phyloP scores from a whole-genome alignment of 805 yeast species.

The Myxozyma monticola region DNA sequence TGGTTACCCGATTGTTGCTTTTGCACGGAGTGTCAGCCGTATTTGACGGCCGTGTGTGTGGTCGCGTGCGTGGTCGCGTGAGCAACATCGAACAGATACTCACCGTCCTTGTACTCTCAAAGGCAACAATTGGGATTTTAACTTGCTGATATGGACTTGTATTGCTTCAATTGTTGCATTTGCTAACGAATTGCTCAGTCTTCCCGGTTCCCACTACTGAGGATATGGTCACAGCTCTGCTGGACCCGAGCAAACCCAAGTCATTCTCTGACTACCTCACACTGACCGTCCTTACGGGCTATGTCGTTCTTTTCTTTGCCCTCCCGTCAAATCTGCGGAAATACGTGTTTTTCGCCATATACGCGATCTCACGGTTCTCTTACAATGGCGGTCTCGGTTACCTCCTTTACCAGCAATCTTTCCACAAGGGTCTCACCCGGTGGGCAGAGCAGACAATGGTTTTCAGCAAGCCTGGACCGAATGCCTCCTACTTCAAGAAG shows the following conservation, averaged over 20 bases:
- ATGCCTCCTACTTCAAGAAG: slow-evolving; percentile 19
- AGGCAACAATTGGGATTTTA: no score
- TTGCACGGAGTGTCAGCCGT: no score
- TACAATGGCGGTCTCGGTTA: slow-evolving; percentile 82
- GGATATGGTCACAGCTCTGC: slow-evolving; percentile 79
- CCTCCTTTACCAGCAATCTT: slow-evolving; percentile 65
- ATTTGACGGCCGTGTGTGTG: no score
- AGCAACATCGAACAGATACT: neutral
- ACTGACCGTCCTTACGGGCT: slow-evolving; percentile 45
- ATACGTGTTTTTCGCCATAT: slow-evolving; percentile 53
- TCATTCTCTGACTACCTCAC: slow-evolving; percentile 66
- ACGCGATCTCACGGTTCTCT: slow-evolving; percentile 70
- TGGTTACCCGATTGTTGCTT: neutral
- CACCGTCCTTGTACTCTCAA: neutral
- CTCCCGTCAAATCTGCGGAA: slow-evolving; percentile 37
- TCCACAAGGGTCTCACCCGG: slow-evolving; percentile 52
- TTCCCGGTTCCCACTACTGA: slow-evolving; percentile 60
- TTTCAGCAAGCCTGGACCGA: slow-evolving; percentile 42
- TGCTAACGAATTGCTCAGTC: slow-evolving; percentile 28
- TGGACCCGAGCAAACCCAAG: slow-evolving; percentile 73
- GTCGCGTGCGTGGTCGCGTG: slow-evolving; percentile 4
- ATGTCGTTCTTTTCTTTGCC: slow-evolving; percentile 35
- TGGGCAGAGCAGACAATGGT: slow-evolving; percentile 51
- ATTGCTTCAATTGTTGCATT: neutral
- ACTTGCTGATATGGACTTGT: neutral